These are phyloP conservation scores for Leonotis leonurus DNA, from an alignment of 257 asterid genomes.

Conservation along the genomic window DNA sequence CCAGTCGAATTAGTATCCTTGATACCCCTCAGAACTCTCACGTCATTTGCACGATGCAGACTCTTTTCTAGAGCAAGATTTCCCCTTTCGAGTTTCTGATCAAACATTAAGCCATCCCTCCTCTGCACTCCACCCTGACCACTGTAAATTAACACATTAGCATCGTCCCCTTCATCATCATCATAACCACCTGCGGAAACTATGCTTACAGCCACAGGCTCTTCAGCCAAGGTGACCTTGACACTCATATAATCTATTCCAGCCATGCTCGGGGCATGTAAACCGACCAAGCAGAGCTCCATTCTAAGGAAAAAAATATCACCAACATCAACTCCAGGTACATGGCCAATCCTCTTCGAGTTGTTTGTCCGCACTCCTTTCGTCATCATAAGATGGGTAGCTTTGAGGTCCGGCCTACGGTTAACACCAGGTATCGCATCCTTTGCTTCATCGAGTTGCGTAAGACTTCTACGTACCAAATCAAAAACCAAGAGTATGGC, in stretches of 20 bases:
- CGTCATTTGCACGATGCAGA: slow-evolving; percentile 47
- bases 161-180: slow-evolving; percentile 76
- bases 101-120: slow-evolving; percentile 80
- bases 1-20: slow-evolving; percentile 36
- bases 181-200: slow-evolving; percentile 95
- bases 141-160: slow-evolving; percentile 63
- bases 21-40: slow-evolving; percentile 50
- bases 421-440: slow-evolving; percentile 38
- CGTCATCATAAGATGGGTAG: slow-evolving; percentile 48
- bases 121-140: slow-evolving; percentile 96
- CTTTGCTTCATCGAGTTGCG: slow-evolving; percentile 61
- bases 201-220: slow-evolving; percentile 89
- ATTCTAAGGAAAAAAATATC: slow-evolving; percentile 84
- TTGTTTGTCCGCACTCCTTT: slow-evolving; percentile 69
- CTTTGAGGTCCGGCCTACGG: slow-evolving; percentile 75
- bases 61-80: slow-evolving; percentile 60
- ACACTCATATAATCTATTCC: slow-evolving; percentile 91
- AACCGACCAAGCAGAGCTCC: slow-evolving; percentile 83
- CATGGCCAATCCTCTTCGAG: slow-evolving; percentile 60
- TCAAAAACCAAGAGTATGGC: slow-evolving; percentile 49
- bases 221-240: slow-evolving; percentile 56
- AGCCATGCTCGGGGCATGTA: slow-evolving; percentile 95
- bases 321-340: slow-evolving; percentile 79
- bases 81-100: slow-evolving; percentile 94
- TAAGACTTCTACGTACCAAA: slow-evolving; percentile 60